phyloP scores from a whole-genome alignment of 2,329 filamentous ascomycete genomes.

The Whalleya microplaca region DNA sequence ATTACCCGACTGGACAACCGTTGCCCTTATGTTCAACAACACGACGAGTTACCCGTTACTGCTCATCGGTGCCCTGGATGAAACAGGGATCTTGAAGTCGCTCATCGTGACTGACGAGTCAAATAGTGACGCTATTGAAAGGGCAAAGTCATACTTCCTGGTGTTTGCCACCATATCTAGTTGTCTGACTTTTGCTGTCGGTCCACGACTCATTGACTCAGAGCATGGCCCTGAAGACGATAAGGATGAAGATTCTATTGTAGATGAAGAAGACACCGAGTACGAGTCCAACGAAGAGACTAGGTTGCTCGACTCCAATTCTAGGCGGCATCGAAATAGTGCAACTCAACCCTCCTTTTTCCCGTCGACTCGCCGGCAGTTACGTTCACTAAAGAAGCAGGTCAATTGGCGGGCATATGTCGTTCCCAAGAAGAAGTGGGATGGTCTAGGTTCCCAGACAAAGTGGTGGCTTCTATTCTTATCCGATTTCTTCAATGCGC shows the following conservation, averaged over 20 bases:
- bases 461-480: constrained; percentile 42
- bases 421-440: constrained; percentile 34
- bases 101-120: constrained; percentile 48
- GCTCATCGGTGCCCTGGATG: constrained; percentile 46
- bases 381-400: constrained; percentile 3
- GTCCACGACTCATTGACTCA: constrained; percentile 59
- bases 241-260: constrained; percentile 27
- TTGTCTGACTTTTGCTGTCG: constrained; percentile 66
- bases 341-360: constrained; percentile 35
- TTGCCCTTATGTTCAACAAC: constrained; percentile 54
- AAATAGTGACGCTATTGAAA: constrained; percentile 52
- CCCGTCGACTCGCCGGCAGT: constrained; percentile 28
- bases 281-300: constrained; percentile 49
- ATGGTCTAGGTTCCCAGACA: constrained; percentile 29
- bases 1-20: constrained; percentile 51
- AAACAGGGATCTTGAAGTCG: constrained; percentile 58
- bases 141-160: constrained; percentile 68
- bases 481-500: constrained; percentile 61
- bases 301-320: constrained; percentile 47
- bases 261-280: constrained; percentile 25
- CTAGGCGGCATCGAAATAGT: constrained; percentile 15
- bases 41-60: constrained; percentile 51
- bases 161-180: constrained; percentile 67
- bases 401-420: constrained; percentile 32
- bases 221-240: constrained; percentile 42